Base-by-base conservation (phyloP, 2,329 filamentous ascomycete species). In the Colletotrichum aenigma region DNA sequence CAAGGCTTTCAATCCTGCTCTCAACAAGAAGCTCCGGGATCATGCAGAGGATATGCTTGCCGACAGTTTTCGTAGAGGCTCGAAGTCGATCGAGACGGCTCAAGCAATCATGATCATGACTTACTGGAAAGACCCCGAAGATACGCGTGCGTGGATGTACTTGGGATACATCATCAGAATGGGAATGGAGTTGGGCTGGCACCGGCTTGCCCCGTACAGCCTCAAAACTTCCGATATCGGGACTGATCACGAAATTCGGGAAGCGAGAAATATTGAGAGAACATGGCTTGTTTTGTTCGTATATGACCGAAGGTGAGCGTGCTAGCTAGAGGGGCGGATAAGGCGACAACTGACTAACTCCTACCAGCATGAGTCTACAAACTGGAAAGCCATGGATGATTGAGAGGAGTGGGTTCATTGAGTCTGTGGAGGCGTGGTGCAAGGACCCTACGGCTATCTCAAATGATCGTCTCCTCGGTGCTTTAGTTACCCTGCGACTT, bases 381-480 rank as follows among this genome's bases (percentile, higher is more conserved):
- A 81, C 84, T 1, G 85, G 85, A 6, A 86, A 84, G 65, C 85
- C 85, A 0, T 86, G 82, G 79, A 87, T 87, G 85, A 85, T 86
- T 28, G 84, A 85, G 38, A 79, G 82, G 15, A 83, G 80, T 55
- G 79, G 81, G 18, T 81, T 86, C 64, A 84, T 86, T 62, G 81
- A 82, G 30, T 82, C 83, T n/a, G 78, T 81, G 8, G 81, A 82
- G 21, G 78, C 77, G 15, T 87, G 85, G 85, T 81, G 83, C 76
- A 78, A 77, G 10, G 79, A 83, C 28, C 74, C 73, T 1, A 71
- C 81, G 52, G 83, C 84, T 5, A 80, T 80, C 16, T 77, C 82
- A 3, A 83, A 79, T 6, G 85, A 86, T 75, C 76, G 80, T 8
- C 78, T 86, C 4, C 79, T 86, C 5, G 82, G 81, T n/a, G 83